Evolutionary conservation across 768 basidiomycete genomes (phyloP), one percentile per base, ranked within the genome.

Genomic region (Psilocybe cubensis): DNA sequence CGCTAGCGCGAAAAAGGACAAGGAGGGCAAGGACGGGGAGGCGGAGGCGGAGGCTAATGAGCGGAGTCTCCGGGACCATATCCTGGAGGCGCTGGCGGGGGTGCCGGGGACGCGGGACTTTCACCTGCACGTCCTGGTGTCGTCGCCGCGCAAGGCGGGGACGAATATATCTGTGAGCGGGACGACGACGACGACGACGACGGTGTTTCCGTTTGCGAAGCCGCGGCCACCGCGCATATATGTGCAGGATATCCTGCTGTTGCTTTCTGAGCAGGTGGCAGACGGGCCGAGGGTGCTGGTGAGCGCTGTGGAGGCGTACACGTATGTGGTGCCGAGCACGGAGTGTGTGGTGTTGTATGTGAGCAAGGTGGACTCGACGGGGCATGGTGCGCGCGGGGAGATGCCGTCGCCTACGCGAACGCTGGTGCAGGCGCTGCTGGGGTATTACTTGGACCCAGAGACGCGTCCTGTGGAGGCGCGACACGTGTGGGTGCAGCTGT

Each of bases 341-440:
- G 77, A 79, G 2, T 83, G 83, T 54, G 85, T 85, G 3, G 81
- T 98, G 29, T 72, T 98, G 28, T 97, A 98, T 71, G 79, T 99
- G 50, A 92, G 92, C 47, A 99, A 99, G 74, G 87, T 97, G 52
- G 97, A 99, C 70, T 87, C 94, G 10, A 93, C 96, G 0, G 96
- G 96, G 0, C 87, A 95, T 69, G 82, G 78, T 8, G 69, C 66
- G 24, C 29, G 23, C 9, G 44, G 29, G 1, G 60, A n/a, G n/a
- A n/a, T 71, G 3, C 89, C 87, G 0, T 83, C 88, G 38, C 91
- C 91, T 3, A 94, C 94, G 1, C 73, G 82, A 3, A 68, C 80
- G 11, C 83, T 98, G 52, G 85, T 93, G 42, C 77, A 79, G 18
- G 76, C 88, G 0, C 79, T 97, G 55, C 61, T 98, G 12, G 54